Conservation (phyloP, 2,329 filamentous ascomycete species). For the Beauveria rudraprayagi region DNA sequence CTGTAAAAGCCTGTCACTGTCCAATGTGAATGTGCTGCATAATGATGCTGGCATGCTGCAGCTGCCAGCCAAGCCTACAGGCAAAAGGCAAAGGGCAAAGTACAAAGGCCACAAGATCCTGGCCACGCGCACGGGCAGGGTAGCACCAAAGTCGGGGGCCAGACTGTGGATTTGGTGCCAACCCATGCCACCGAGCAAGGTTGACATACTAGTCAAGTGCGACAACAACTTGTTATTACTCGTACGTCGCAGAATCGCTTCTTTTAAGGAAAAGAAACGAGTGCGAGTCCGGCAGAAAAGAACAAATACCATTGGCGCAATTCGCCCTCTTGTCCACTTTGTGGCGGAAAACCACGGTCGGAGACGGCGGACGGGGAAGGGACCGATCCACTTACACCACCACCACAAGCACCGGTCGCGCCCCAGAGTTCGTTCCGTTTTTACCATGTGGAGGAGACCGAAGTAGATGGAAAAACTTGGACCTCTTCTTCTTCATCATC, state of each 20-base stretch:
- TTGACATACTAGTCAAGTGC: background rate
- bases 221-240: background rate
- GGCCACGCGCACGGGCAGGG: background rate
- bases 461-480: background rate
- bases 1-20: background rate
- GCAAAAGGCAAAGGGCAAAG: too few species aligned
- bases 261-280: background rate
- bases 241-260: background rate
- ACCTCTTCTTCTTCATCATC: background rate
- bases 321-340: background rate
- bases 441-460: background rate
- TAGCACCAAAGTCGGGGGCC: background rate
- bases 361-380: background rate
- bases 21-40: background rate
- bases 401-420: background rate
- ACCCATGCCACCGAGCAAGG: too few species aligned
- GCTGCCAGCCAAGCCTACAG: too few species aligned
- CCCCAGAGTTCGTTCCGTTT: too few species aligned
- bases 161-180: background rate
- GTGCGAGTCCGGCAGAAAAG: background rate
- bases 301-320: background rate
- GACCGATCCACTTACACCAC: background rate
- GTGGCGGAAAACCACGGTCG: background rate
- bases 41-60: background rate
- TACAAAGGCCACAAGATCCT: background rate